Base-by-base conservation (phyloP, 2,329 filamentous ascomycete genomes). In the Colletotrichum kahawae region DNA sequence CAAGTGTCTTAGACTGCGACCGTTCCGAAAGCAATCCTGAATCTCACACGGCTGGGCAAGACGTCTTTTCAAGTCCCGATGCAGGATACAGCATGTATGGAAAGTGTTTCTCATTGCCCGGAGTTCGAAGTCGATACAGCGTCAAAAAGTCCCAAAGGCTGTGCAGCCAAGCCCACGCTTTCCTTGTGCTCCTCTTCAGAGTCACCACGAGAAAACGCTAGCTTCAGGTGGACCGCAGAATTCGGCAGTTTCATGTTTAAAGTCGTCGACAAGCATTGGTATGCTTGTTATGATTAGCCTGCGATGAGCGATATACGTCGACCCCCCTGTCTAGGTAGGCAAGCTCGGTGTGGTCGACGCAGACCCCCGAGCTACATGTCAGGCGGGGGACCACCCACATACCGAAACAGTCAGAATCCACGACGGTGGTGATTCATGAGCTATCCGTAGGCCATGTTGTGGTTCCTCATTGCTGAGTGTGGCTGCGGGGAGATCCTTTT, bases 51-150 rank as follows among this genome's bases (percentile, higher is more conserved):
- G 4, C 43, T 51, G n/a, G 43, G 43, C n/a, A 48, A 21, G 7
- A 1, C 4, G 31, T 12, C 43, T 21, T 4, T 5, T 6, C 43
- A 21, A 21, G 0, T 4, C 12, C 38, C 6, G 3, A 1, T 0
- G 5, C 43, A 48, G 21, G 38, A 43, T 43, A 43, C 38, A 5
- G n/a, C 4, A 48, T 21, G 43, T 12, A 12, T 7, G n/a, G 5
- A 5, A 1, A n/a, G 43, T 21, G 9, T 48, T 48, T 48, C 43
- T n/a, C 18, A 13, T 10, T 21, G 43, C 43, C 13, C n/a, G 9
- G 4, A 48, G 6, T 48, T 48, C 4, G 12, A 51, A 51, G 43
- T 4, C n/a, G 3, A 2, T 13, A 13, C 43, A 13, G 43, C 43
- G 43, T 51, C n/a, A 51, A 51, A 51, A 51, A 3, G 43, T 51